Conservation (phyloP, 352 stramenopile genomes). For the Pythium periplocum region DNA sequence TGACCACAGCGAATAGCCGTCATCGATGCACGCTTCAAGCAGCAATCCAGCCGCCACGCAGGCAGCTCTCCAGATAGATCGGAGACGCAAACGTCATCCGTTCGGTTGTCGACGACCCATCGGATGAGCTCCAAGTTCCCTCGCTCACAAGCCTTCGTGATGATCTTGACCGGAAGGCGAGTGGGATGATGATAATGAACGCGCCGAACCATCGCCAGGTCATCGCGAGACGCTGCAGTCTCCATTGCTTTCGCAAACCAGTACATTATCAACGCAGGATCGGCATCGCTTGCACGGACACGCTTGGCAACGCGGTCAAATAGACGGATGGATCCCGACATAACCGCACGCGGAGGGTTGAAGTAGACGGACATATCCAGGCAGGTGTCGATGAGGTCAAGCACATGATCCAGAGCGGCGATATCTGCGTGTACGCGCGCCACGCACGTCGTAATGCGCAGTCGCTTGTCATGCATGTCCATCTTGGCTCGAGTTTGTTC, state of each 20-base stretch:
- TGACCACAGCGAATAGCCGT: background rate
- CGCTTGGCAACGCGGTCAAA: slow-evolving; percentile 11
- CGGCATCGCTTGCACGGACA: background rate
- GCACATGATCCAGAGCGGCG: slow-evolving; percentile 9
- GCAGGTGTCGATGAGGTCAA: slow-evolving; percentile 3
- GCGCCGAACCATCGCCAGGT: slow-evolving; percentile 6
- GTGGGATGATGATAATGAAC: slow-evolving; percentile 9
- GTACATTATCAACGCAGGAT: slow-evolving; percentile 8
- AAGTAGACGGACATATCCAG: slow-evolving; percentile 11
- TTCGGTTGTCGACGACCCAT: slow-evolving; percentile 13
- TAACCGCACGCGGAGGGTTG: slow-evolving; percentile 5
- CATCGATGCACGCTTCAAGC: slow-evolving; percentile 5
- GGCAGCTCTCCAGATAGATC: slow-evolving; percentile 1
- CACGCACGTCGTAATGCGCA: slow-evolving; percentile 2
- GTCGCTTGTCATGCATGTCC: background rate
- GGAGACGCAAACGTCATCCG: slow-evolving; percentile 12
- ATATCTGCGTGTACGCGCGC: slow-evolving; percentile 3
- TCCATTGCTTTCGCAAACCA: slow-evolving; percentile 13
- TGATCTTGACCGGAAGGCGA: slow-evolving; percentile 3
- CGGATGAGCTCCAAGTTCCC: slow-evolving; percentile 15
- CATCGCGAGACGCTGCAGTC: slow-evolving; percentile 6
- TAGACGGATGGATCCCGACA: slow-evolving; percentile 4
- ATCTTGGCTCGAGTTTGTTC: background rate
- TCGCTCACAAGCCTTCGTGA: slow-evolving; percentile 2
- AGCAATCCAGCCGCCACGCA: slow-evolving; percentile 2